Evolutionary conservation across 1,284 basidiomycete species (phyloP), one percentile per base, ranked within the genome.

Genomic region (Tylopilus orsonianus): DNA sequence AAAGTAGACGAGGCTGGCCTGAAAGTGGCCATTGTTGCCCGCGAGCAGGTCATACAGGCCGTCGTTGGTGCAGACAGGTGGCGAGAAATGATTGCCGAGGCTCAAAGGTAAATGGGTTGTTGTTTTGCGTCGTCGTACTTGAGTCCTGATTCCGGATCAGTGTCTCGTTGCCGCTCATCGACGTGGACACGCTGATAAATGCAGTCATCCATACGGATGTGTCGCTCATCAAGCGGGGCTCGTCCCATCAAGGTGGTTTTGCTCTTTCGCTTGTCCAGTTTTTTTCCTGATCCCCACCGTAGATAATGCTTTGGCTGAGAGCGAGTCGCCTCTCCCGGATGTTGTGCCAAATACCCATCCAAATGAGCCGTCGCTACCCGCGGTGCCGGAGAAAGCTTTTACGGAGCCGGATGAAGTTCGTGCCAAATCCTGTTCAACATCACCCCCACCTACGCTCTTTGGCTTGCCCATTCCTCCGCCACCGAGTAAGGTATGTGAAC

Each of bases 11-110:
- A 68, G 37, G 38, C 38, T 18, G 55, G 71, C 1, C 73, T 75
- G 53, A 71, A 64, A 7, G 61, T 84, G 16, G 69, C 79, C n/a
- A 66, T 83, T 2, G 65, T 88, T 6, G 78, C 75, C 0, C 75
- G 84, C 42, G 62, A 66, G 29, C 68, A 65, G 4, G 65, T 68
- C 0, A 72, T 85, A 54, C 63, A 71, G 27, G 65, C 73, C 19
- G 78, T 74, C 1, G 63, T 83, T 19, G 82, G 82, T 2, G 58
- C 64, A 34, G 73, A 74, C 18, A 67, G 55, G 14, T 87, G 82
- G 83, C 64, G 67, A 27, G 73, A 77, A 24, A 60, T 86, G 26
- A 64, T 71, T 0, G 65, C 71, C 0, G 78, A 80, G 52, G 76
- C 79, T 3, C 69, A 68, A 53, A 73, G 68, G 87, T 86, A 41